Percentiles rank a stretch among this genome's conserved stretches.
phyloP scores from a whole-genome alignment of 169 alveolate species.

The Eimeria acervulina region DNA sequence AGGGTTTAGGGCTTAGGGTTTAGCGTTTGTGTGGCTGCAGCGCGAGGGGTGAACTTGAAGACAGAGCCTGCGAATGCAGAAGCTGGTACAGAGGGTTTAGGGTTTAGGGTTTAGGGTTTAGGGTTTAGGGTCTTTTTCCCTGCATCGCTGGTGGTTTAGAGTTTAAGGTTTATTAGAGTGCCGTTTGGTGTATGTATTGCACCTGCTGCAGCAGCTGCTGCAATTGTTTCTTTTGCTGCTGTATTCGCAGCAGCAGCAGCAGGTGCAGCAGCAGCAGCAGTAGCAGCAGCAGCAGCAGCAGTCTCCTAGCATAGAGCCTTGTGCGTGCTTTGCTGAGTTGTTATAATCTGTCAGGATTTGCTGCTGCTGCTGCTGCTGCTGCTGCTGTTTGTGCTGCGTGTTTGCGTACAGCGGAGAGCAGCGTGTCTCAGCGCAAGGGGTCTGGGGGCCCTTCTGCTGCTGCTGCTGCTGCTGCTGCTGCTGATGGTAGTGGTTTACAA shows the following conservation, averaged over 20 bases:
- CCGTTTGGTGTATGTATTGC: too few relatives aligned
- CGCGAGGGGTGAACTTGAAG: background rate
- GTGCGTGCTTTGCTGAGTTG: too few relatives aligned
- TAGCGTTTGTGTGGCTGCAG: background rate
- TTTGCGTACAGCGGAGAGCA: too few relatives aligned
- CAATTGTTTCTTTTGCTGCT: background rate
- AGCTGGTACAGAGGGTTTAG: background rate
- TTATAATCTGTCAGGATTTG: too few relatives aligned
- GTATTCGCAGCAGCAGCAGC: background rate
- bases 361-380: background rate
- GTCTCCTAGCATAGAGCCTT: too few relatives aligned
- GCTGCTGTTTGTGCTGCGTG: background rate
- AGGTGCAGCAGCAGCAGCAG: too few relatives aligned
- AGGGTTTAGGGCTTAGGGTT: background rate
- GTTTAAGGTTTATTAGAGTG: background rate
- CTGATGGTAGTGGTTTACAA: too few relatives aligned
- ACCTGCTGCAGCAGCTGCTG: slow-evolving; percentile 22
- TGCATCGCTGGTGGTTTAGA: background rate
- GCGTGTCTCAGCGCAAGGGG: too few relatives aligned
- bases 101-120: slow-evolving; percentile 1
- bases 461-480: background rate
- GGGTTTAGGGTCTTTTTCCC: background rate
- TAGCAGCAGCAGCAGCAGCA: too few relatives aligned
- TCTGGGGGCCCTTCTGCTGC: background rate
- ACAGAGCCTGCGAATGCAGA: background rate